Percentiles rank a stretch among this genome's conserved stretches.
Conservation (phyloP, 352 stramenopile genomes). For the Globisporangium camurandrum region DNA sequence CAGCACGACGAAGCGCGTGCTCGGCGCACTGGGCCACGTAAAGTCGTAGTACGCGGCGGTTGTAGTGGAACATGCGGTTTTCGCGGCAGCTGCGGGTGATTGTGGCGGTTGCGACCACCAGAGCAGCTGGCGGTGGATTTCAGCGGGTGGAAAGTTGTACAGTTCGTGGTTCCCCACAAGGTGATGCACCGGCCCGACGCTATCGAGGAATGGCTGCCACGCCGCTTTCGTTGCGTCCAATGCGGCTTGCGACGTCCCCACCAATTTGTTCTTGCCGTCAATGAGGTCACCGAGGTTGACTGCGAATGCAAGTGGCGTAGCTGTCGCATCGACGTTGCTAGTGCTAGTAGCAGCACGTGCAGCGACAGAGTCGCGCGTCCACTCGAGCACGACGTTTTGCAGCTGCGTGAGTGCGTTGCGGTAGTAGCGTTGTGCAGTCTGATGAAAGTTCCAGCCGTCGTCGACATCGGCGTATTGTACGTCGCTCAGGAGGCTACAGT, state of each 20-base stretch:
- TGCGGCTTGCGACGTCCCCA: conserved; percentile 32
- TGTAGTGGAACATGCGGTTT: too few species aligned
- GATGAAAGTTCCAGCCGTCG: conserved; percentile 73
- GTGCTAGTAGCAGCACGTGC: conserved; percentile 7
- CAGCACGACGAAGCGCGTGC: conserved; percentile 59
- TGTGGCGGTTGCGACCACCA: conserved; percentile 13
- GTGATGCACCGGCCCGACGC: conserved; percentile 58
- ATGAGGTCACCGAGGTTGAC: conserved; percentile 80
- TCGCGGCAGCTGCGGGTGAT: neutral
- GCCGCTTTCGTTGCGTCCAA: conserved; percentile 30
- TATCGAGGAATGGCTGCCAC: conserved; percentile 33
- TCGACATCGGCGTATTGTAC: conserved; percentile 81
- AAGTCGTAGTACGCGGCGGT: conserved; percentile 67
- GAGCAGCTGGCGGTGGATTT: conserved; percentile 40
- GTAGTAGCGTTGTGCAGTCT: conserved; percentile 60
- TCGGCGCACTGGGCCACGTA: conserved; percentile 21
- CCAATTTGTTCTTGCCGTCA: conserved; percentile 64
- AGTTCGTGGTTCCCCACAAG: conserved; percentile 82
- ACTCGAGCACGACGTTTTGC: conserved; percentile 32
- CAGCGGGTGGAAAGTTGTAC: conserved; percentile 57
- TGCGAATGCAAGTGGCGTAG: conserved; percentile 34
- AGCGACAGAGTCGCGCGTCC: too few species aligned
- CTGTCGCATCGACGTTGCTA: neutral
- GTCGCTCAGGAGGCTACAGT: conserved; percentile 63
- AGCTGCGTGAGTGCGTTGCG: conserved; percentile 54